A percentile compares a stretch with the other conserved stretches of the same genome.
These are phyloP conservation scores for Agaricus bisporus DNA, from an alignment of 768 basidiomycete species.

Conservation along the genomic window DNA sequence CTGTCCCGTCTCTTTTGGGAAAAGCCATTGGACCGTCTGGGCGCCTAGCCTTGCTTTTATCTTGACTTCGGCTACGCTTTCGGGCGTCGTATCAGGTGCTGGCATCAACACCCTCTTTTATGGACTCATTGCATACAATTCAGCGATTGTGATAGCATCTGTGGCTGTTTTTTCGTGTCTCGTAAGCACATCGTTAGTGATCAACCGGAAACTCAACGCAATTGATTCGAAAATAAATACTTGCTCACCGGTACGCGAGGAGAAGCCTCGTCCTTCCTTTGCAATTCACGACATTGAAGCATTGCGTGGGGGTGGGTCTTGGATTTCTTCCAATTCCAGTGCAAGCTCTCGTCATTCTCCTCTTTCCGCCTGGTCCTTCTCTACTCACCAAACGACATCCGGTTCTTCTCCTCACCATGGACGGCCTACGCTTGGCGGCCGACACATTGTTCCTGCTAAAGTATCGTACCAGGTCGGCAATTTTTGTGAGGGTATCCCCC, in stretches of 20 bases:
- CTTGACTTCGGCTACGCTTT: slow-evolving; percentile 50
- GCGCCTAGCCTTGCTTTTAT: slow-evolving; percentile 52
- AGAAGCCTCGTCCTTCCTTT: slow-evolving; percentile 57
- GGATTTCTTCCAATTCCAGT: slow-evolving; percentile 65
- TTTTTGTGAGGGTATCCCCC: slow-evolving; percentile 45
- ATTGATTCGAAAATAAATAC: slow-evolving; percentile 44
- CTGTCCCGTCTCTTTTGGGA: slow-evolving; percentile 61
- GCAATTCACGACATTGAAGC: slow-evolving; percentile 68
- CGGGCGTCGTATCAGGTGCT: slow-evolving; percentile 50
- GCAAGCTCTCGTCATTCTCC: slow-evolving; percentile 50
- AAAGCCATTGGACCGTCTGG: slow-evolving; percentile 72
- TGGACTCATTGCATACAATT: slow-evolving; percentile 56
- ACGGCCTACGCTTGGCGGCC: slow-evolving; percentile 30
- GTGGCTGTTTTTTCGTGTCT: slow-evolving; percentile 52
- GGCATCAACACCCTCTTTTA: slow-evolving; percentile 50
- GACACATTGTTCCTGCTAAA: slow-evolving; percentile 43
- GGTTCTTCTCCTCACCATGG: slow-evolving; percentile 28
- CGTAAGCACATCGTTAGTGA: slow-evolving; percentile 54
- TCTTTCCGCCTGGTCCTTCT: slow-evolving; percentile 67
- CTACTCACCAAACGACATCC: slow-evolving; percentile 49
- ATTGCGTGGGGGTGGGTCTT: slow-evolving; percentile 71
- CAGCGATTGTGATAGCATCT: slow-evolving; percentile 44
- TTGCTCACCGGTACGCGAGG: slow-evolving; percentile 56
- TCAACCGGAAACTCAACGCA: slow-evolving; percentile 59
- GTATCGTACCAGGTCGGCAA: slow-evolving; percentile 61